Percentiles rank a stretch among this genome's conserved stretches.
phyloP scores from a whole-genome alignment of 1,284 basidiomycete genomes.

The Puccinia brachypodii region DNA sequence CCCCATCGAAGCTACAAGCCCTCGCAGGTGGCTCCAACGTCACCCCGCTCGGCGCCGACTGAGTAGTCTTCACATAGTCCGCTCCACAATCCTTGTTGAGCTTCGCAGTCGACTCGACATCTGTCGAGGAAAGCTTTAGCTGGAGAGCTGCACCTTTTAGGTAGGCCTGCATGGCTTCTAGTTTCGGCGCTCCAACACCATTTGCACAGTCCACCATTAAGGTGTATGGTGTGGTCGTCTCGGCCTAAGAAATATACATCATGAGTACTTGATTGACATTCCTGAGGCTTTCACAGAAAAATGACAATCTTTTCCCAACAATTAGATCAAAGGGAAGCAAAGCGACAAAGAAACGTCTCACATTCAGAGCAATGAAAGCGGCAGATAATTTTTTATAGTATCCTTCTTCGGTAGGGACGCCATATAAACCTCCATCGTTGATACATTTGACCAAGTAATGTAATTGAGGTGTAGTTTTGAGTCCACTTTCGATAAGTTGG shows the following conservation, averaged over 20 bases:
- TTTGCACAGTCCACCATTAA: constrained; percentile 94
- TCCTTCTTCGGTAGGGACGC: constrained; percentile 77
- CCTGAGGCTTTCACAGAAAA: neutral
- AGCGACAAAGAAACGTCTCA: constrained; percentile 59
- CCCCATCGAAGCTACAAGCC: constrained; percentile 91
- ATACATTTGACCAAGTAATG: constrained; percentile 91
- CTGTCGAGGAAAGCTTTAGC: constrained; percentile 63
- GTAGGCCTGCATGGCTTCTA: constrained; percentile 58
- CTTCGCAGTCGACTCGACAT: constrained; percentile 66
- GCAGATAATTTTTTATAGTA: constrained; percentile 82
- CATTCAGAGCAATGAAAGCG: constrained; percentile 83
- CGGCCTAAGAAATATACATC: constrained; percentile 46
- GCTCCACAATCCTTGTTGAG: constrained; percentile 64
- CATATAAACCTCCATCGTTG: constrained; percentile 81
- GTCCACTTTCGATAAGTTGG: constrained; percentile 61
- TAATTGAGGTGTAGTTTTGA: constrained; percentile 90
- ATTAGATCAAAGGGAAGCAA: neutral
- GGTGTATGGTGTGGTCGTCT: constrained; percentile 61
- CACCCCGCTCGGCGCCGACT: constrained; percentile 76
- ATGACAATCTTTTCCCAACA: neutral
- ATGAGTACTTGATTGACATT: no score
- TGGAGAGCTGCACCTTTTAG: constrained; percentile 58
- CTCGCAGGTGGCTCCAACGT: constrained; percentile 72
- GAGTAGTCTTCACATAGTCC: constrained; percentile 93
- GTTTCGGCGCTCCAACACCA: constrained; percentile 82